Percentiles rank a stretch among this genome's conserved stretches.
Conservation (phyloP, 2,329 filamentous ascomycete species). For the Passalora sequoiae region DNA sequence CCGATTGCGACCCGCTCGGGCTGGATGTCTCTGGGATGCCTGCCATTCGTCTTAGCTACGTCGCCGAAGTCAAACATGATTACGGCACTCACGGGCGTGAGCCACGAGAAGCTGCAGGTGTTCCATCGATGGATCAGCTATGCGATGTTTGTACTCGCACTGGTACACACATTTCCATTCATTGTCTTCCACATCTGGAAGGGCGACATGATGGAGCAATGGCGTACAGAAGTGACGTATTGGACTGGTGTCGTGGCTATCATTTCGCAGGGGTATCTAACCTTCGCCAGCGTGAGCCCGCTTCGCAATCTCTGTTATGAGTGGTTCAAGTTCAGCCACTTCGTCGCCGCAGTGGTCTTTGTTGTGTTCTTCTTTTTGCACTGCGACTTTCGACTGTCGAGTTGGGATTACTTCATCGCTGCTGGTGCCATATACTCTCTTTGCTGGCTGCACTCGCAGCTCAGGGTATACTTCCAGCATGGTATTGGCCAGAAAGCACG, state of each 20-base stretch:
- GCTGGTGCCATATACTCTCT: constrained; percentile 49
- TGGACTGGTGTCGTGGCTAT: constrained; percentile 54
- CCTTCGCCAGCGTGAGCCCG: constrained; percentile 48
- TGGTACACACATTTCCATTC: constrained; percentile 58
- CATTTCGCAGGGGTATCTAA: constrained; percentile 42
- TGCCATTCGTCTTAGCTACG: constrained; percentile 47
- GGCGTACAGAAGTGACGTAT: constrained; percentile 45
- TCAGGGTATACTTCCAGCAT: constrained; percentile 48
- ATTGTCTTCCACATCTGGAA: constrained; percentile 49
- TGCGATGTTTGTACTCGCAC: constrained; percentile 52
- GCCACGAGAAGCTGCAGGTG: constrained; percentile 55
- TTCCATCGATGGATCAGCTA: constrained; percentile 53
- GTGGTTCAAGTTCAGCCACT: constrained; percentile 57
- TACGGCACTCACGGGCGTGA: constrained; percentile 50
- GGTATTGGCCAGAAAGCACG: constrained; percentile 45
- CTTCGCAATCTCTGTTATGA: constrained; percentile 55
- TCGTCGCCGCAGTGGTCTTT: constrained; percentile 50
- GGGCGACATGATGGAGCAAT: constrained; percentile 47
- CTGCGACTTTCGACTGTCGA: constrained; percentile 52
- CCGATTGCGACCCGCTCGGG: constrained; percentile 51
- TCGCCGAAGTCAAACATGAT: constrained; percentile 53
- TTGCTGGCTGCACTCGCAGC: constrained; percentile 43
- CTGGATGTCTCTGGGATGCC: constrained; percentile 49
- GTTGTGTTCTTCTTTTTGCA: constrained; percentile 58
- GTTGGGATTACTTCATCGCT: constrained; percentile 57